These are phyloP conservation scores for Aureobasidium pullulans DNA, from an alignment of 2,329 filamentous ascomycete genomes.

Conservation along the genomic window DNA sequence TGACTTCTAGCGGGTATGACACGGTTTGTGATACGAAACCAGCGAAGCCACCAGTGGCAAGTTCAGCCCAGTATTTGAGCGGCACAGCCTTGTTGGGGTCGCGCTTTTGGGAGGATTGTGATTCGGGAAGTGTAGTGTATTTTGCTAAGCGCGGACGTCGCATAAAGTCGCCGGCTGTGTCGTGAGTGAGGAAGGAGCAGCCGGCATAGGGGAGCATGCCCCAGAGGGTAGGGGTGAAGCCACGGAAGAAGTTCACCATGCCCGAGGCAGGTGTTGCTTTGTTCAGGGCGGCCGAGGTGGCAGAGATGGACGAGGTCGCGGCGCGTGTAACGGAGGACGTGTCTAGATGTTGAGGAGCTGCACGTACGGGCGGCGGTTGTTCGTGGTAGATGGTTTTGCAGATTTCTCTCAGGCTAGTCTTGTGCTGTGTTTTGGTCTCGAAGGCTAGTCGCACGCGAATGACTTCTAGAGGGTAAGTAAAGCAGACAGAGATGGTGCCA, in stretches of 20 bases:
- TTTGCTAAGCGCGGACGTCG: constrained; percentile 59
- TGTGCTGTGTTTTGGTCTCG: constrained; percentile 71
- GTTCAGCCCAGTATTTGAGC: constrained; percentile 78
- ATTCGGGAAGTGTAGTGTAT: constrained; percentile 64
- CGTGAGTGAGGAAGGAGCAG: constrained; percentile 90
- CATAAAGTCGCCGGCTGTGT: constrained; percentile 78
- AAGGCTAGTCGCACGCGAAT: constrained; percentile 89
- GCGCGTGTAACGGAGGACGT: constrained; percentile 21
- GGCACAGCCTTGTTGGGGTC: constrained; percentile 55
- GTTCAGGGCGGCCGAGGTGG: constrained; percentile 39
- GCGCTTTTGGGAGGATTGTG: constrained; percentile 26
- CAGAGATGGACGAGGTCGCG: constrained; percentile 35
- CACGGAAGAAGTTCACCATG: constrained; percentile 86
- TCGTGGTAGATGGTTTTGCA: constrained; percentile 84
- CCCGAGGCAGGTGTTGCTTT: constrained; percentile 57
- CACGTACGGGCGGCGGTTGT: constrained; percentile 35
- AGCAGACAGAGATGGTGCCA: constrained; percentile 86
- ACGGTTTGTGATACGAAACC: constrained; percentile 85
- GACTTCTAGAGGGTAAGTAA: constrained; percentile 91
- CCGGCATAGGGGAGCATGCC: constrained; percentile 97
- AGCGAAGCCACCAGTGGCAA: constrained; percentile 75
- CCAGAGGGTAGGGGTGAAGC: constrained; percentile 80
- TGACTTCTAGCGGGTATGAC: constrained; percentile 90
- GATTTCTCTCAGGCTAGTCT: constrained; percentile 65
- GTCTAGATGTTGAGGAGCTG: constrained; percentile 17